phyloP scores from a whole-genome alignment of 768 basidiomycete genomes.

The Leccinum pellstonianum region DNA sequence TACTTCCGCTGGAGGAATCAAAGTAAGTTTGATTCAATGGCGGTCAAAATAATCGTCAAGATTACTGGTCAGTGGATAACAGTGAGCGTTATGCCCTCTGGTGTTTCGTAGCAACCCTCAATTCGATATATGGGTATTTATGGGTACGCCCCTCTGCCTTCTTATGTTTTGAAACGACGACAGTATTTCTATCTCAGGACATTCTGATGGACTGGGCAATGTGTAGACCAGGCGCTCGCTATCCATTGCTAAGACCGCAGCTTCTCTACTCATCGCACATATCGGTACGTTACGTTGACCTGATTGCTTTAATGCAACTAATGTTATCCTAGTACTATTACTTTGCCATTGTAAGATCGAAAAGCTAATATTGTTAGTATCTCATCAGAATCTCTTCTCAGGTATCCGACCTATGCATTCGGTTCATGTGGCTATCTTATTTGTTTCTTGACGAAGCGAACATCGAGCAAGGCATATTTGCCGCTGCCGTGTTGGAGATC shows the following conservation, averaged over 20 bases:
- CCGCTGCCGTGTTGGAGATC: conserved; percentile 72
- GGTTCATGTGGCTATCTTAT: conserved; percentile 84
- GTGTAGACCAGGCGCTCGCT: conserved; percentile 51
- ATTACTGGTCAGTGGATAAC: conserved; percentile 25
- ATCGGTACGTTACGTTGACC: conserved; percentile 41
- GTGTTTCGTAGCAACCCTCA: conserved; percentile 60
- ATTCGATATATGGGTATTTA: conserved; percentile 65
- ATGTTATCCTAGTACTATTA: conserved; percentile 60
- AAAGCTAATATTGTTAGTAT: background rate
- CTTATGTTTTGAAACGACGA: background rate
- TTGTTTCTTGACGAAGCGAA: conserved; percentile 52
- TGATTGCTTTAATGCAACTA: background rate
- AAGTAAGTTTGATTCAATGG: conserved; percentile 35
- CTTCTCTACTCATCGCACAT: conserved; percentile 67
- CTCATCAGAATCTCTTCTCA: conserved; percentile 27
- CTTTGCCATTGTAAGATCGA: conserved; percentile 60
- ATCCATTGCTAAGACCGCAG: conserved; percentile 69
- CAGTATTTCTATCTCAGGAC: conserved; percentile 50
- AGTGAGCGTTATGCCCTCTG: conserved; percentile 63
- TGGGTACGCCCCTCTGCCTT: conserved; percentile 62
- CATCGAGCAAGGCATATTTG: conserved; percentile 59
- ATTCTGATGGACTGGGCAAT: conserved; percentile 92
- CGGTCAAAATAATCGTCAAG: background rate
- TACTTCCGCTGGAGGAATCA: conserved; percentile 80
- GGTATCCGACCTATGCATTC: conserved; percentile 69